Percentiles rank a stretch among this genome's conserved stretches.
Conservation (phyloP, 73 alveolate genomes). For the Tetrahymena borealis region DNA sequence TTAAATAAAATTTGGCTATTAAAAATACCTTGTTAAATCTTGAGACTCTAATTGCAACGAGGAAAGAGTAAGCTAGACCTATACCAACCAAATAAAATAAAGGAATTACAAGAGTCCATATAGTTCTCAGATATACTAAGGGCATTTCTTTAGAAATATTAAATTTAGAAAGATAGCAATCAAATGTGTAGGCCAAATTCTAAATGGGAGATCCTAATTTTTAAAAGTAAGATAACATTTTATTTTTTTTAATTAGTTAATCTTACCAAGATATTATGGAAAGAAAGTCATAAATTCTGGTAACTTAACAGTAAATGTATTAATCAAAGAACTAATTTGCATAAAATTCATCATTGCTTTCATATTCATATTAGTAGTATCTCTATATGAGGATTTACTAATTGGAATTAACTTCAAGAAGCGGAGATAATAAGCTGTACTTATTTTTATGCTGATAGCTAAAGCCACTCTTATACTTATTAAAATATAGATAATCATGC, state of each 20-base stretch:
- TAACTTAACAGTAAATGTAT: neutral
- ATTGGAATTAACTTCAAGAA: neutral
- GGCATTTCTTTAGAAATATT: neutral
- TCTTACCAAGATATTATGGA: neutral
- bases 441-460: neutral
- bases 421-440: neutral
- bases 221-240: neutral
- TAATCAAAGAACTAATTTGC: neutral
- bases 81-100: neutral
- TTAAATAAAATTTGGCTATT: neutral
- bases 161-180: conserved; percentile 1
- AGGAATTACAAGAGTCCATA: conserved; percentile 27
- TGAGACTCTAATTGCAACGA: neutral
- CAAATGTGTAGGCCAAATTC: conserved; percentile 11
- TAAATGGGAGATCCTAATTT: conserved; percentile 10
- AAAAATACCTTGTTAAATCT: neutral
- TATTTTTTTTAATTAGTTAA: neutral
- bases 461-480: neutral
- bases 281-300: neutral
- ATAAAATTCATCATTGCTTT: neutral
- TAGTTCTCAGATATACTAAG: conserved; percentile 10
- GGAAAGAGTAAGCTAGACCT: neutral
- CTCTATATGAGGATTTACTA: neutral
- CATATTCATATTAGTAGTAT: neutral
- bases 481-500: neutral